Evolutionary conservation across 768 basidiomycete genomes (phyloP).

Genomic region (Russula dissimulans): DNA sequence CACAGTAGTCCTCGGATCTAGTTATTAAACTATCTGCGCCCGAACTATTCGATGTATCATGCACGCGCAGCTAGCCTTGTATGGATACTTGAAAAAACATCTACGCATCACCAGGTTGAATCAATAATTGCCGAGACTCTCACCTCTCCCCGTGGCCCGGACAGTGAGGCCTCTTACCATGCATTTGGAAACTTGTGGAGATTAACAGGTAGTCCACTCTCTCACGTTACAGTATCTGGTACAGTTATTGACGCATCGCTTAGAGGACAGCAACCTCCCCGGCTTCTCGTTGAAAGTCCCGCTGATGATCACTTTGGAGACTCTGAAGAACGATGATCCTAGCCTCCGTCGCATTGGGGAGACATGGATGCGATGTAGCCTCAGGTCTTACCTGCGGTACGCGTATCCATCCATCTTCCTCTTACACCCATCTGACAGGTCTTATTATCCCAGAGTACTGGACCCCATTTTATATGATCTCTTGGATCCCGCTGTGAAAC

Average conservation of each 20-base stretch:
- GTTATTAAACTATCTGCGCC: conserved; percentile 66
- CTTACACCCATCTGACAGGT: conserved; percentile 1
- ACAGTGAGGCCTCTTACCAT: conserved; percentile 56
- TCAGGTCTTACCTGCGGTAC: conserved; percentile 86
- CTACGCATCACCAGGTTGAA: conserved; percentile 57
- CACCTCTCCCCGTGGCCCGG: conserved; percentile 40
- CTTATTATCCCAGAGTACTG: conserved; percentile 48
- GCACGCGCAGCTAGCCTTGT: conserved; percentile 71
- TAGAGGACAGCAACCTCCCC: conserved; percentile 75
- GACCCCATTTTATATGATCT: conserved; percentile 81
- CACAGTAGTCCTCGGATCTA: conserved; percentile 24
- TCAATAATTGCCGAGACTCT: conserved; percentile 70
- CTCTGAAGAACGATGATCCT: conserved; percentile 69
- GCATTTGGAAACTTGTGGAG: conserved; percentile 93
- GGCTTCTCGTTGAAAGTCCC: conserved; percentile 80
- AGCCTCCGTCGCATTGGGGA: conserved; percentile 71
- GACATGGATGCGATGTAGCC: conserved; percentile 94
- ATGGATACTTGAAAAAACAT: conserved; percentile 63
- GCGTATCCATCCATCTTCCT: conserved; percentile 6
- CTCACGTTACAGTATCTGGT: not conserved
- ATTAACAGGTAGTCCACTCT: conserved; percentile 51
- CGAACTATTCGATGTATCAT: conserved; percentile 63
- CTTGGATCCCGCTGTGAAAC: conserved; percentile 57
- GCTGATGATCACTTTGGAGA: conserved; percentile 80
- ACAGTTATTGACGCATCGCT: not conserved